These are phyloP conservation scores for Ailanthus altissimus DNA, from an alignment of 345 rosid genomes.

Conservation along the genomic window DNA sequence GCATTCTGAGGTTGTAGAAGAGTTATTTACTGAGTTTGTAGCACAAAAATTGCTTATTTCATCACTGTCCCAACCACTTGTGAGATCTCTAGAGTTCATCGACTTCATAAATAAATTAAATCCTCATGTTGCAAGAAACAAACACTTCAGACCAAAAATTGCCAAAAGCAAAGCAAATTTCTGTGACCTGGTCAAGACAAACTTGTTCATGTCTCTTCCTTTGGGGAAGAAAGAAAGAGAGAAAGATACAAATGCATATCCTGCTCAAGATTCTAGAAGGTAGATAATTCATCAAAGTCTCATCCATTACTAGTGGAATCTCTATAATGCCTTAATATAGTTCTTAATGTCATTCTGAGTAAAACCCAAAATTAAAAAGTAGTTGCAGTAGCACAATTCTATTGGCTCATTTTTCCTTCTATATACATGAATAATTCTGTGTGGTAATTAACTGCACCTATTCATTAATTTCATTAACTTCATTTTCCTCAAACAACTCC, in stretches of 20 bases:
- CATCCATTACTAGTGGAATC: not conserved
- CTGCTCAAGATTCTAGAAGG: not conserved
- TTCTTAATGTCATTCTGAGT: not conserved
- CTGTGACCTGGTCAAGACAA: not conserved
- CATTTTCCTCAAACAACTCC: not conserved
- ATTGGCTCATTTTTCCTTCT: not conserved
- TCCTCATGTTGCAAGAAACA: not conserved
- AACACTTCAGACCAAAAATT: not conserved
- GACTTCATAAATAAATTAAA: not conserved
- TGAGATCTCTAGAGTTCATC: not conserved
- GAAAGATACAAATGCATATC: not conserved
- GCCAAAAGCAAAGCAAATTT: not conserved
- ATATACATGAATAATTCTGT: not conserved
- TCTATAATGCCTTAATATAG: not conserved
- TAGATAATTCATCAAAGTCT: not conserved
- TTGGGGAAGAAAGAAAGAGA: not conserved
- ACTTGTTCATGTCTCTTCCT: not conserved
- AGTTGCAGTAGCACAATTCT: not conserved
- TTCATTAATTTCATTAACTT: constrained; percentile 2
- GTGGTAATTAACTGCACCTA: not conserved
- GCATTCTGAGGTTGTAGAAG: not conserved
- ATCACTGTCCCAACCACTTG: not conserved
- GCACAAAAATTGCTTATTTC: not conserved
- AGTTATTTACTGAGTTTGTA: not conserved
- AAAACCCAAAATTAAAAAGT: not conserved